Percentiles rank a stretch among this genome's conserved stretches.
Evolutionary conservation across 768 basidiomycete species (phyloP).

Genomic region (Leccinum variicolor): DNA sequence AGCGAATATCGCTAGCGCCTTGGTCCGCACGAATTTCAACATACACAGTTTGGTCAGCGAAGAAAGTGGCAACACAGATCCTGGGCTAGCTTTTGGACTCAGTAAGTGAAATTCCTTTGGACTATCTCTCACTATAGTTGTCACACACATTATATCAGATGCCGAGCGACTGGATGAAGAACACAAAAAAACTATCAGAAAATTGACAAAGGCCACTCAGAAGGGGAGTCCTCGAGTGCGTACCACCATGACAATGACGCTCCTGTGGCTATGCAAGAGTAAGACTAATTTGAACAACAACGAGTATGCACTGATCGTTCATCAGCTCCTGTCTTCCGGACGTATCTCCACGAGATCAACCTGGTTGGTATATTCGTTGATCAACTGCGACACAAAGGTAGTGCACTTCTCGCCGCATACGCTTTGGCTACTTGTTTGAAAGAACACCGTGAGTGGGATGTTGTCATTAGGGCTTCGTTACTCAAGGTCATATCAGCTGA

Average conservation of each 20-base stretch:
- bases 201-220: conserved; percentile 5
- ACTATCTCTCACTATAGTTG: background rate
- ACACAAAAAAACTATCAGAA: conserved; percentile 10
- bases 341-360: conserved; percentile 4
- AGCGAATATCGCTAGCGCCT: conserved; percentile 17
- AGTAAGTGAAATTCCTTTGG: conserved; percentile 5
- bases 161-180: background rate
- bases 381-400: conserved; percentile 15
- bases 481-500: conserved; percentile 6
- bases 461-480: background rate
- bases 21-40: conserved; percentile 6
- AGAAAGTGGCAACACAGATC: background rate
- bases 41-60: background rate
- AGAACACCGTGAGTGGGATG: conserved; percentile 6
- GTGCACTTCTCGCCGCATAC: conserved; percentile 21
- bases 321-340: conserved; percentile 7
- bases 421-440: conserved; percentile 17
- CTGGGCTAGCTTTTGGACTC: conserved; percentile 13
- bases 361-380: conserved; percentile 9
- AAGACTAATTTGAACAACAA: background rate
- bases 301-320: background rate
- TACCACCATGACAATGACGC: conserved; percentile 20
- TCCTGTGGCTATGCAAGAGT: conserved; percentile 23
- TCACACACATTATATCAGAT: conserved; percentile 1
- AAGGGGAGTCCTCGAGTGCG: conserved; percentile 11